Conservation (phyloP, 75 land plant species). For the Cupressus sempervirens region DNA sequence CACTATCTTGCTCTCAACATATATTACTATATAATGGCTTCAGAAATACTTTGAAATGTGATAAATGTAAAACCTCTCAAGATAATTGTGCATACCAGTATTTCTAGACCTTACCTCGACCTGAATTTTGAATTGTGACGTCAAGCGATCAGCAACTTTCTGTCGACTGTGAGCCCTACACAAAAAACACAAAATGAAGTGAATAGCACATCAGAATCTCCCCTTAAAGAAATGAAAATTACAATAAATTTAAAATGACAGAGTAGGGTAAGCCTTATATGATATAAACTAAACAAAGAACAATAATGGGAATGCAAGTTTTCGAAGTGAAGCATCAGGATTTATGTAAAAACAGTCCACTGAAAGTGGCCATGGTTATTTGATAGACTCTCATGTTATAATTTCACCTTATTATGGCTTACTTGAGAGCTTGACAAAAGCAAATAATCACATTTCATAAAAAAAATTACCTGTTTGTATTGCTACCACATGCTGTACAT, state of each 20-base stretch:
- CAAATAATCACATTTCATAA: background rate
- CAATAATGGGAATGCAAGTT: background rate
- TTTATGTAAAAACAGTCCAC: background rate
- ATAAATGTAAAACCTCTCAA: no score
- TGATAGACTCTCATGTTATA: background rate
- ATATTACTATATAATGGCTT: no score
- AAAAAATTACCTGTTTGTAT: background rate
- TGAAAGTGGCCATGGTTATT: background rate
- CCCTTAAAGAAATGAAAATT: no score
- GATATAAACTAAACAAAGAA: background rate
- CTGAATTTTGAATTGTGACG: conserved; percentile 51
- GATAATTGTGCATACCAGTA: background rate
- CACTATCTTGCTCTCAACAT: no score
- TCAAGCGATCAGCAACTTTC: conserved; percentile 60
- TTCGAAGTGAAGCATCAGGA: background rate
- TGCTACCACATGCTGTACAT: background rate
- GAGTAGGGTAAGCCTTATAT: background rate
- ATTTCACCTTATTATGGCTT: background rate
- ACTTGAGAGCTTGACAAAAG: background rate
- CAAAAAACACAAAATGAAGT: conserved; percentile 5
- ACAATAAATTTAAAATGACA: background rate
- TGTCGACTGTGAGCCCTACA: conserved; percentile 37
- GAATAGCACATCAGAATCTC: background rate
- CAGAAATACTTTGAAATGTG: background rate
- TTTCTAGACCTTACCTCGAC: conserved; percentile 56